Conservation (phyloP, 495 filamentous ascomycete species). For the Monascus purpureus region DNA sequence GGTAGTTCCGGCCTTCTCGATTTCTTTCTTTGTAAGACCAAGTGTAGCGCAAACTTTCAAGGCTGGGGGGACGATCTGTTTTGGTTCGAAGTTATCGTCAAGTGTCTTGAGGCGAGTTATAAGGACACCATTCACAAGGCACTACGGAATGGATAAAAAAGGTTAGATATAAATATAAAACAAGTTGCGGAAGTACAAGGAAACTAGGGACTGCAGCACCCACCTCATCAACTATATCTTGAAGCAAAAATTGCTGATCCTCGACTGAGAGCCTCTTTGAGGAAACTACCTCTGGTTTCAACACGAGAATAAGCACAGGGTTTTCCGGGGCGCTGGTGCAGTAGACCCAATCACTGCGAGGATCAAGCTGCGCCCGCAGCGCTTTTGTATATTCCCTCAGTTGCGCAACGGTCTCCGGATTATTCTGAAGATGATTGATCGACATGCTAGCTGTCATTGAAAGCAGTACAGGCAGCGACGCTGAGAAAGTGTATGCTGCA, state of each 20-base stretch:
- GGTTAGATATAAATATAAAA: slow-evolving; percentile 5
- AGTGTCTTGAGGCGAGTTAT: slow-evolving; percentile 73
- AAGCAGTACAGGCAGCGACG: slow-evolving; percentile 82
- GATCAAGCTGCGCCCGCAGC: slow-evolving; percentile 79
- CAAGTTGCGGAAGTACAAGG: neutral
- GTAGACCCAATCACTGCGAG: slow-evolving; percentile 80
- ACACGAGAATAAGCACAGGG: slow-evolving; percentile 68
- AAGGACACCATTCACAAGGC: slow-evolving; percentile 71
- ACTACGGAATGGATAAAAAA: slow-evolving; percentile 25
- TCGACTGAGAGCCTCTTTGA: slow-evolving; percentile 48
- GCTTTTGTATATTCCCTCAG: slow-evolving; percentile 70
- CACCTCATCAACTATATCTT: slow-evolving; percentile 92
- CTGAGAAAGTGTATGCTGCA: slow-evolving; percentile 85
- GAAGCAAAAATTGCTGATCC: slow-evolving; percentile 75
- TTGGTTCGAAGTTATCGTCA: slow-evolving; percentile 48
- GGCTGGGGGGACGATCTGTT: slow-evolving; percentile 55
- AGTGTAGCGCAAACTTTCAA: slow-evolving; percentile 84
- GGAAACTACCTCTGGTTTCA: slow-evolving; percentile 73
- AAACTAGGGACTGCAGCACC: neutral
- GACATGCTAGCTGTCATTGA: slow-evolving; percentile 91
- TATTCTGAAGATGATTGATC: slow-evolving; percentile 67
- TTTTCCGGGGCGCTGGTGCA: slow-evolving; percentile 77
- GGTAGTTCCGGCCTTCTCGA: slow-evolving; percentile 76
- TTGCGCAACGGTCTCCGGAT: slow-evolving; percentile 58
- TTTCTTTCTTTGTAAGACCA: slow-evolving; percentile 82